Conservation (phyloP, 352 stramenopile genomes). For the Phytophthora parvispora region DNA sequence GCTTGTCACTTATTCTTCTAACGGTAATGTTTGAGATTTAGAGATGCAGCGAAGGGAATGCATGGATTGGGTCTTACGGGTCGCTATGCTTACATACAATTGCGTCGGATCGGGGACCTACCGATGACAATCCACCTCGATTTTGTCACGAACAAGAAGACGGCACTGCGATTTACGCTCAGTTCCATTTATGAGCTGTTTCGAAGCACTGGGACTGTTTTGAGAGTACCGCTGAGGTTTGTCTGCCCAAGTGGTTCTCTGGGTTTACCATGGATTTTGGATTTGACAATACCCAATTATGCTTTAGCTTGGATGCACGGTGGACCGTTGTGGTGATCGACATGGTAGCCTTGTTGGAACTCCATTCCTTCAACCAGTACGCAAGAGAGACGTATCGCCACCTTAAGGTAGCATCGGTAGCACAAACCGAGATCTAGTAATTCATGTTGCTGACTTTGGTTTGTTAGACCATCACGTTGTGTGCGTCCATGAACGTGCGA, state of each 20-base stretch:
- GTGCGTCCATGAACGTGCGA: conserved; percentile 70
- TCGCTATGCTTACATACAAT: conserved; percentile 78
- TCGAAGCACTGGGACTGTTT: conserved; percentile 64
- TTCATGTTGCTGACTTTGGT: background rate
- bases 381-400: conserved; percentile 65
- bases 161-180: conserved; percentile 66
- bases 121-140: conserved; percentile 78
- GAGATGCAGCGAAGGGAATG: conserved; percentile 54
- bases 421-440: background rate
- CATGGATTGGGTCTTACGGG: conserved; percentile 75
- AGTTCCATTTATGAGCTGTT: conserved; percentile 75
- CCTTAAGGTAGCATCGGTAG: conserved; percentile 54
- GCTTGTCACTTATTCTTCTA: background rate
- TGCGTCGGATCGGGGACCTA: conserved; percentile 44
- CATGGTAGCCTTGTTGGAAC: conserved; percentile 65
- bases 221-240: conserved; percentile 69
- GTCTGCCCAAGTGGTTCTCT: background rate
- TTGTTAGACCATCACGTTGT: conserved; percentile 66
- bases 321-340: conserved; percentile 81
- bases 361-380: conserved; percentile 81
- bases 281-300: background rate
- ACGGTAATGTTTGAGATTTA: conserved; percentile 8
- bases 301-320: conserved; percentile 42
- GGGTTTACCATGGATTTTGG: background rate
- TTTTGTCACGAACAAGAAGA: conserved; percentile 78